Base-by-base conservation (phyloP, 495 filamentous ascomycete species). In the Neurospora sp. region DNA sequence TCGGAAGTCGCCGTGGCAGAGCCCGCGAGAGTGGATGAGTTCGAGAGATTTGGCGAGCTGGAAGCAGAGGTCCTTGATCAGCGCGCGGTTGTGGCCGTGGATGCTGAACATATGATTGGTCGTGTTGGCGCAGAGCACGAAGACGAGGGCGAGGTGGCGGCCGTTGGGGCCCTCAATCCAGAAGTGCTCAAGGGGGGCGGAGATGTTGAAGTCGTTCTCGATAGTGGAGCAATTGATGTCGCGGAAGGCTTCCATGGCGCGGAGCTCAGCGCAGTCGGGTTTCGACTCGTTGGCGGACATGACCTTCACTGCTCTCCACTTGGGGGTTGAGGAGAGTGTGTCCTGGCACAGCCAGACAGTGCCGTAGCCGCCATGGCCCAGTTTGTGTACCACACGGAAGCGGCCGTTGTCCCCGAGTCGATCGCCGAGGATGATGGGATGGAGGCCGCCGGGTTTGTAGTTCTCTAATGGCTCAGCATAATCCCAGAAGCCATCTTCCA, bases 261-360 rank as follows among this genome's bases (percentile, higher is more conserved):
- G 59, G 18, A 80, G 71, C 7, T 81, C 77, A 5, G 41, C 53
- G 38, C 76, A 74, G 12, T 48, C 22, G 7, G 22, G 10, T 4
- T 18, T 44, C 0, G 78, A 76, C 1, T 39, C 35, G 10, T 42
- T n/a, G 4, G 78, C 79, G 3, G 71, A 39, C 39, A 77, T 73
- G 16, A 80, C 72, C 35, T 80, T 80, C 39, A 81, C 61, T 0
- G 79, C 78, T 9, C 76, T 72, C 77, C 76, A 79, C 46, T 77
- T 77, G 3, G 20, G 39, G 6, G 72, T 27, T 2, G 35, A 10
- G 0, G 61, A 9, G 8, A 68, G n/a, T 7, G 38, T 61, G 73
- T 90, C 86, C 4, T 76, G 82, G 39, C 85, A 86, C 44, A 90
- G 83, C 87, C 86, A 90, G 70, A 88, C 83, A 2, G 83, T 88